A percentile compares a stretch with the other conserved stretches of the same genome.
phyloP scores from a whole-genome alignment of 2,329 filamentous ascomycete species.

The Botrytis pseudocinerea region DNA sequence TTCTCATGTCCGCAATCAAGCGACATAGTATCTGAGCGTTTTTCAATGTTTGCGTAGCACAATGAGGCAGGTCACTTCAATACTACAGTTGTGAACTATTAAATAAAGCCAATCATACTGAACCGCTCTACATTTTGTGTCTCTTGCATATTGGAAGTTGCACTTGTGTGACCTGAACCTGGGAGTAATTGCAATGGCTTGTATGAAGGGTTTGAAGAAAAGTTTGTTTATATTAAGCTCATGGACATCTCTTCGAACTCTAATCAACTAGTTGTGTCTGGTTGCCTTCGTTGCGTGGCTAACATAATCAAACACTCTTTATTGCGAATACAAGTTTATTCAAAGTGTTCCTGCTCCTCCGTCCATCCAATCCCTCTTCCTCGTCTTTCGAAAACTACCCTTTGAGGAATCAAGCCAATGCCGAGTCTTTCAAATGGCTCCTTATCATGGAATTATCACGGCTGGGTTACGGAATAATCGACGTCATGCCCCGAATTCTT shows the following conservation, averaged over 20 bases:
- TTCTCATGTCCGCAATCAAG: background rate
- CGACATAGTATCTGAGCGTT: background rate
- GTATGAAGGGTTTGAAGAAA: background rate
- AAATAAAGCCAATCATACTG: background rate
- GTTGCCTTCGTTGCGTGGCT: background rate
- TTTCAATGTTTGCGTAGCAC: conserved; percentile 14
- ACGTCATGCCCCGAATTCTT: background rate
- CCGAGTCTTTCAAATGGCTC: conserved; percentile 15
- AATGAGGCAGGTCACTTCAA: background rate
- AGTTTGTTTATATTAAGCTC: conserved; percentile 13
- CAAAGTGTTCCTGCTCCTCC: background rate
- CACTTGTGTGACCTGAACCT: background rate
- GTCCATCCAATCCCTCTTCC: background rate
- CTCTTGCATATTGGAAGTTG: background rate
- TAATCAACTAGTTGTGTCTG: background rate
- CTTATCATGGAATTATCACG: conserved; percentile 22
- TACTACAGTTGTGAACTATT: background rate
- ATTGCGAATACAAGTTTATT: conserved; percentile 2
- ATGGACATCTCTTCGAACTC: background rate
- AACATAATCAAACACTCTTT: background rate
- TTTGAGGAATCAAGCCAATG: background rate
- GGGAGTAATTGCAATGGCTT: background rate
- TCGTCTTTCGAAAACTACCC: background rate
- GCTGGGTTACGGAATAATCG: conserved; percentile 16
- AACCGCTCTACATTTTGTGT: background rate